Base-by-base conservation (phyloP, 495 filamentous ascomycete species). In the Podospora anserina region DNA sequence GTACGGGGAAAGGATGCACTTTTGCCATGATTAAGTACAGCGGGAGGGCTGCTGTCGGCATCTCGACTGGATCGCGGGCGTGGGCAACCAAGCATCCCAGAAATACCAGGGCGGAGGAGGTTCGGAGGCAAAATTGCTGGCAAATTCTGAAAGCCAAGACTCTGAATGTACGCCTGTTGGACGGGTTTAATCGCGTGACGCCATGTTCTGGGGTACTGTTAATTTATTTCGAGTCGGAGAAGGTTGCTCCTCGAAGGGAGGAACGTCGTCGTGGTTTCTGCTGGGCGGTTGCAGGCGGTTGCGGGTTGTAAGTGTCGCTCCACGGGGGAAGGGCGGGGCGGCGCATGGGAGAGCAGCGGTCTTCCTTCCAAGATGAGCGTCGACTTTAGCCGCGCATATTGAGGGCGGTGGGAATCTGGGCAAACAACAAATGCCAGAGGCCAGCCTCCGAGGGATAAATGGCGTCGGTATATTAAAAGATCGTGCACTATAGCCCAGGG, bases 311-410 rank as follows among this genome's bases (percentile, higher is more conserved):
- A 58, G 23, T 49, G 39, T 2, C 15, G 15, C 39, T 49, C 39
- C 39, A 49, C 13, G 39, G 39, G 39, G 7, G 9, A 11, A 49
- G 39, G 39, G 39, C 39, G 39, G 39, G 39, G 39, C 13, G 39
- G 39, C 39, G 39, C 39, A 49, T 49, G 39, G 55, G 13, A 20
- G 32, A 9, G 54, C 58, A 60, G 26, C 60, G 58, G 9, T 34
- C 59, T 26, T 30, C 53, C 58, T 68, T 68, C 67, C 67, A 68
- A 69, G 61, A 70, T 69, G 58, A 58, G 28, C 11, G 28, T 49
- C 54, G 55, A 68, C 71, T 76, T 76, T 76, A 76, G 44, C 75
- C 75, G 75, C 63, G 19, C 65, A 76, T 74, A 76, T 76, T 76
- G 69, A 55, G 28, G 56, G n/a, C 65, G 64, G 64, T 19, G 58